A percentile compares a stretch with the other conserved stretches of the same genome.
Conservation (phyloP, 139 green algal genomes). For the Helicosporidium sp. region DNA sequence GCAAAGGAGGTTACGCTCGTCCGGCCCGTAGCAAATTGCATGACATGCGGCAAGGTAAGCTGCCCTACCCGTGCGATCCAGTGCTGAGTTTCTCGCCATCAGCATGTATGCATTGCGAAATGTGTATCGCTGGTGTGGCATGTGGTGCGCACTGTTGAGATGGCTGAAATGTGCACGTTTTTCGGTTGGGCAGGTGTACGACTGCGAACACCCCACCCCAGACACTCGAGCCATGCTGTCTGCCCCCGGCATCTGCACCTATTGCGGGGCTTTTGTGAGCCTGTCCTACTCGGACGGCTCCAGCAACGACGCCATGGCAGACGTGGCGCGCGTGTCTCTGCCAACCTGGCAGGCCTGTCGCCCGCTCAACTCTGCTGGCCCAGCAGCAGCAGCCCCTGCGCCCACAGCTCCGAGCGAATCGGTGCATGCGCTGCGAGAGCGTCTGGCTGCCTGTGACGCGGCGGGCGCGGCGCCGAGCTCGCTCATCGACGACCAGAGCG, state of each 20-base stretch:
- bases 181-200: slow-evolving; percentile 17
- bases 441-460: no score
- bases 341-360: no score
- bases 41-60: slow-evolving; percentile 59
- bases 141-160: background rate
- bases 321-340: no score
- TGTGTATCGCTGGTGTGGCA: background rate
- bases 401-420: no score
- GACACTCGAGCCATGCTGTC: background rate
- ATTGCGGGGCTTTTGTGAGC: slow-evolving; percentile 37
- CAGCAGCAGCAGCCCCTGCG: no score
- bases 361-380: no score
- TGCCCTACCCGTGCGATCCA: background rate
- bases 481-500: no score
- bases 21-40: slow-evolving; percentile 52
- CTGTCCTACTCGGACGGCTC: slow-evolving; percentile 24
- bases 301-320: no score
- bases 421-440: no score
- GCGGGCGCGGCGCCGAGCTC: no score
- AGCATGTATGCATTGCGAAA: no score
- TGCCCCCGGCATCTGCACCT: slow-evolving; percentile 36
- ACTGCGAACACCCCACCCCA: slow-evolving; percentile 19
- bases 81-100: background rate
- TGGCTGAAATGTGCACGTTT: background rate
- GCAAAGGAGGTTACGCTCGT: slow-evolving; percentile 5